phyloP scores from a whole-genome alignment of 2,329 filamentous ascomycete genomes.

The Aspergillus hiratsukae region DNA sequence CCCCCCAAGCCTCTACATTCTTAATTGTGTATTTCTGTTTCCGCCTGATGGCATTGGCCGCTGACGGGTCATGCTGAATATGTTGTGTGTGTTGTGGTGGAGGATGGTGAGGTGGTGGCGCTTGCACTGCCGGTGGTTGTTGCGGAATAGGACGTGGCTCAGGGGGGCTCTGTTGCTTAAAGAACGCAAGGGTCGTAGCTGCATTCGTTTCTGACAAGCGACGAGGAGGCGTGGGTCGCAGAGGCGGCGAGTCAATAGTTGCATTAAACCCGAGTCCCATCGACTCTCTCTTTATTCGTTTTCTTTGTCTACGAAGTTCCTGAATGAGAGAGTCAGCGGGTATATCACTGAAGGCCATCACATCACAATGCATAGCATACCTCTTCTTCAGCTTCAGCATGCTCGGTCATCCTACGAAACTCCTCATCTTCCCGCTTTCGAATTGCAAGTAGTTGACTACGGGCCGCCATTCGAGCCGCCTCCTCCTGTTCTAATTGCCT shows the following conservation, averaged over 20 bases:
- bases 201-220: slow-evolving; percentile 39
- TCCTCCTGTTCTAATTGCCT: slow-evolving; percentile 39
- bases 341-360: neutral
- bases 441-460: slow-evolving; percentile 33
- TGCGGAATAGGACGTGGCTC: slow-evolving; percentile 30
- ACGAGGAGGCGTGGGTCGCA: slow-evolving; percentile 34
- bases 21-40: slow-evolving; percentile 42
- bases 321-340: slow-evolving; percentile 9
- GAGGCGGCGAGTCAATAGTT: slow-evolving; percentile 32
- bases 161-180: slow-evolving; percentile 39
- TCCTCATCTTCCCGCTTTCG: slow-evolving; percentile 40
- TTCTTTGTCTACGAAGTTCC: slow-evolving; percentile 38
- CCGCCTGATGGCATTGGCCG: slow-evolving; percentile 28
- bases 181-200: slow-evolving; percentile 38
- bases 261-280: slow-evolving; percentile 36
- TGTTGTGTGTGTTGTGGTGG: slow-evolving; percentile 21
- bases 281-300: slow-evolving; percentile 37
- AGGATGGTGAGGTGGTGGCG: slow-evolving; percentile 17
- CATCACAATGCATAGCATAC: slow-evolving; percentile 20
- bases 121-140: slow-evolving; percentile 23
- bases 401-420: slow-evolving; percentile 37
- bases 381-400: slow-evolving; percentile 39
- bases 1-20: slow-evolving; percentile 39
- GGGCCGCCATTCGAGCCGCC: slow-evolving; percentile 34
- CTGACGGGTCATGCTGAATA: slow-evolving; percentile 24